These are phyloP conservation scores for Suillus alpinus DNA, from an alignment of 768 basidiomycete species.

Conservation along the genomic window DNA sequence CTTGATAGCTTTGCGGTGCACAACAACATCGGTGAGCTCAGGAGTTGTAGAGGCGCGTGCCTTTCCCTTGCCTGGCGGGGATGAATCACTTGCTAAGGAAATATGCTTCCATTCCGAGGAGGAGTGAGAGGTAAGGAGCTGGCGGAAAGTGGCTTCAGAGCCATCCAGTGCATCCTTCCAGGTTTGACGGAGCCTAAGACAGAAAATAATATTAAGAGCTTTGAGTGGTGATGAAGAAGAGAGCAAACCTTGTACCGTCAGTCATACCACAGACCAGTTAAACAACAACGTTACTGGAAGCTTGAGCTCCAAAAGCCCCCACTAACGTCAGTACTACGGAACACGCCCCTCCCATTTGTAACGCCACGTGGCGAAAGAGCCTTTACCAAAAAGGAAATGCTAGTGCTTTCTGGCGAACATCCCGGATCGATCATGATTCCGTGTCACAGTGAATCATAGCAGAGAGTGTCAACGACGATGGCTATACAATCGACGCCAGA, in stretches of 20 bases:
- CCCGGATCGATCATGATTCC: neutral
- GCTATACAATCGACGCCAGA: neutral
- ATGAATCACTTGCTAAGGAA: constrained; percentile 40
- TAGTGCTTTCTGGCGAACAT: neutral
- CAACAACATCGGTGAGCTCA: constrained; percentile 67
- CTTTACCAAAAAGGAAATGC: neutral
- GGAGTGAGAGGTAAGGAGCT: constrained; percentile 67
- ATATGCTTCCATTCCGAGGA: constrained; percentile 83
- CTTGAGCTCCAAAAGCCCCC: neutral
- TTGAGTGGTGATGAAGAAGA: neutral
- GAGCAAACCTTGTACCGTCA: constrained; percentile 56
- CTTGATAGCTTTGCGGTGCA: constrained; percentile 72
- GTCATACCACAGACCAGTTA: constrained; percentile 34
- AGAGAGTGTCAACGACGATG: neutral
- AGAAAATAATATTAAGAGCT: neutral
- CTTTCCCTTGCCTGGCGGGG: constrained; percentile 59
- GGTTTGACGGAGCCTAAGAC: constrained; percentile 70
- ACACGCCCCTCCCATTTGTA: constrained; percentile 1
- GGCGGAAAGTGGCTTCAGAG: constrained; percentile 76
- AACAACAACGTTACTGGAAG: neutral
- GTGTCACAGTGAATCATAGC: neutral
- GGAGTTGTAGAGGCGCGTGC: constrained; percentile 48
- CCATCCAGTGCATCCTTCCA: constrained; percentile 76
- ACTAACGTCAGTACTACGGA: neutral
- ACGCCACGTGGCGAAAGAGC: constrained; percentile 2